phyloP scores from a whole-genome alignment of 305 asterid species.

The Fraxinus latifolia region DNA sequence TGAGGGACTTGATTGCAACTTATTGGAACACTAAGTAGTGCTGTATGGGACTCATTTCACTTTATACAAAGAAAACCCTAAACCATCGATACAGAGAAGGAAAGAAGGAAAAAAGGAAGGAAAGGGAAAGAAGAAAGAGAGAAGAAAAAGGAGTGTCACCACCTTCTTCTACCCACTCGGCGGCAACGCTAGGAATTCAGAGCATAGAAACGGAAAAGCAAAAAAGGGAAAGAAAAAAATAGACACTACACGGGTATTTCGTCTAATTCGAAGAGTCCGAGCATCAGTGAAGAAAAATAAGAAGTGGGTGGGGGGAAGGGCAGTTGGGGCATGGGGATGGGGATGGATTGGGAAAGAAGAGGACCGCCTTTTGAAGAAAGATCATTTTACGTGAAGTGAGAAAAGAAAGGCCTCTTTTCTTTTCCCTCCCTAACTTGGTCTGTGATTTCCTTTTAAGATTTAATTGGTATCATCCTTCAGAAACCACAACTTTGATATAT shows the following conservation, averaged over 20 bases:
- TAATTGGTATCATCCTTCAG: background rate
- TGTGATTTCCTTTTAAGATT: background rate
- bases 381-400: background rate
- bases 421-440: background rate
- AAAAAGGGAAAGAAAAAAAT: no score
- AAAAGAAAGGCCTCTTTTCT: background rate
- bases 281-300: background rate
- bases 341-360: background rate
- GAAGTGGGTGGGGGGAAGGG: background rate
- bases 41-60: background rate
- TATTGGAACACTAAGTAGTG: background rate
- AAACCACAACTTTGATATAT: background rate
- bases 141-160: no score
- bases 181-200: no score
- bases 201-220: no score
- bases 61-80: background rate
- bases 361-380: background rate
- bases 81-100: background rate
- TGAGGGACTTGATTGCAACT: background rate
- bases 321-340: background rate
- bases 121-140: background rate
- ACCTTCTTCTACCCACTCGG: no score
- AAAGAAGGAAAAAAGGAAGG: background rate
- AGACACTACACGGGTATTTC: no score
- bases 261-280: no score